A percentile compares a stretch with the other conserved stretches of the same genome.
Evolutionary conservation across 1,284 basidiomycete genomes (phyloP).

Genomic region (Agroathelia rolfsii): DNA sequence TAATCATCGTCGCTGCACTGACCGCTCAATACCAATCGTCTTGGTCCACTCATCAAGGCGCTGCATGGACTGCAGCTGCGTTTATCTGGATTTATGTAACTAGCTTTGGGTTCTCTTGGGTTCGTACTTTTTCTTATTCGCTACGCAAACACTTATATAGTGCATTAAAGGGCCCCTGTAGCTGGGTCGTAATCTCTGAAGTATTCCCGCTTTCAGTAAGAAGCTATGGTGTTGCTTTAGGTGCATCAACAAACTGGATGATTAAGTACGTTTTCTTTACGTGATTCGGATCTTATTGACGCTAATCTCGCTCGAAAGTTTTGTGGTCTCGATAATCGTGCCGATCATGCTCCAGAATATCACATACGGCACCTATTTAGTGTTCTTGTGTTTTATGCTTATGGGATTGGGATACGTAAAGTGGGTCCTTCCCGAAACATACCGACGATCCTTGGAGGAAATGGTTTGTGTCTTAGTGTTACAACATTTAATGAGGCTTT

Average conservation of each 20-base stretch:
- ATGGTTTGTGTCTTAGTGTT: slow-evolving; percentile 10
- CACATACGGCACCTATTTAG: slow-evolving; percentile 18
- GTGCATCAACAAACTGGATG: slow-evolving; percentile 18
- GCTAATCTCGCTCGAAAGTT: slow-evolving; percentile 9
- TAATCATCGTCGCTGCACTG: slow-evolving; percentile 19
- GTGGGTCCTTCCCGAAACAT: slow-evolving; percentile 18
- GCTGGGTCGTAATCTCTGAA: slow-evolving; percentile 18
- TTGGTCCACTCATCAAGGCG: slow-evolving; percentile 14
- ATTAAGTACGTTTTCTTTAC: slow-evolving; percentile 12
- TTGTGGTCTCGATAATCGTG: slow-evolving; percentile 15
- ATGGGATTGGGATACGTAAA: slow-evolving; percentile 17
- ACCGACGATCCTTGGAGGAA: slow-evolving; percentile 17
- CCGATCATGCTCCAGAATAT: slow-evolving; percentile 15
- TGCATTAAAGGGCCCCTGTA: slow-evolving; percentile 12
- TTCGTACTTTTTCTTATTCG: slow-evolving; percentile 2
- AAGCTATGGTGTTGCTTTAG: slow-evolving; percentile 17
- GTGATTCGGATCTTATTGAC: background rate
- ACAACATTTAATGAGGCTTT: background rate
- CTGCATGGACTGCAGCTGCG: slow-evolving; percentile 22
- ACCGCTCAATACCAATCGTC: slow-evolving; percentile 18
- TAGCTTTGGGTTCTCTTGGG: slow-evolving; percentile 18
- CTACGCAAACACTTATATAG: background rate
- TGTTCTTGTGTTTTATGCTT: slow-evolving; percentile 18
- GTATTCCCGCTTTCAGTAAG: slow-evolving; percentile 18
- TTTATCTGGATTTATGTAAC: slow-evolving; percentile 23